These are phyloP conservation scores for Leersia perrieri DNA, from an alignment of 176 grass and related monocot genomes.

Conservation along the genomic window DNA sequence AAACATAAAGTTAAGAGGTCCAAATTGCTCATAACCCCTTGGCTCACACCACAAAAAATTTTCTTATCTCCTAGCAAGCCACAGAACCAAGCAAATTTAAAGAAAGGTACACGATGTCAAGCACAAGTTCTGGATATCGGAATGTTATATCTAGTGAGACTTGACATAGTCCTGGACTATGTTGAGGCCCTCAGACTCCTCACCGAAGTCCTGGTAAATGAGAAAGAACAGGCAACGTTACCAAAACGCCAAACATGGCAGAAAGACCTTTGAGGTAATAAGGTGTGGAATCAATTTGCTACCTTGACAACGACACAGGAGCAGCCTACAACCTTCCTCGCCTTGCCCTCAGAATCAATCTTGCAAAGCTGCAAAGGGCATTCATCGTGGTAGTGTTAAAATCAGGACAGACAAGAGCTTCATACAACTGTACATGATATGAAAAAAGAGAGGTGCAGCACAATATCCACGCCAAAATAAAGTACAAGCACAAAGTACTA, in stretches of 20 bases:
- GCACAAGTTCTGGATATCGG: background rate
- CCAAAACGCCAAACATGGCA: background rate
- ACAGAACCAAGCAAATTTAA: constrained; percentile 23
- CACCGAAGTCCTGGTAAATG: constrained; percentile 67
- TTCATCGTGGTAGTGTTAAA: background rate
- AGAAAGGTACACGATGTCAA: background rate
- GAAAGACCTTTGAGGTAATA: background rate
- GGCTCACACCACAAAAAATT: constrained; percentile 25
- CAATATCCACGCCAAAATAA: background rate
- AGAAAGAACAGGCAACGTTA: constrained; percentile 6
- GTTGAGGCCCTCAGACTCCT: constrained; percentile 83
- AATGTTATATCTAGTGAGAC: constrained; percentile 45
- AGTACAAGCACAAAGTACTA: background rate
- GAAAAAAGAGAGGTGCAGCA: background rate
- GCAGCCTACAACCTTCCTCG: constrained; percentile 89
- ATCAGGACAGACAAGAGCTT: background rate
- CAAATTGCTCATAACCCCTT: background rate
- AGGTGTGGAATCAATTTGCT: background rate
- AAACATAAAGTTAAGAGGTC: constrained; percentile 29
- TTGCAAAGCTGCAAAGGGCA: constrained; percentile 63
- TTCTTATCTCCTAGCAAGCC: constrained; percentile 10
- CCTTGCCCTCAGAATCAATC: constrained; percentile 81
- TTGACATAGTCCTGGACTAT: constrained; percentile 91
- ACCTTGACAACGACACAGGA: constrained; percentile 84
- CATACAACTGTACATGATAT: background rate